These are phyloP conservation scores for Tolypocladium amazonense DNA, from an alignment of 2,329 filamentous ascomycete genomes.

Conservation along the genomic window DNA sequence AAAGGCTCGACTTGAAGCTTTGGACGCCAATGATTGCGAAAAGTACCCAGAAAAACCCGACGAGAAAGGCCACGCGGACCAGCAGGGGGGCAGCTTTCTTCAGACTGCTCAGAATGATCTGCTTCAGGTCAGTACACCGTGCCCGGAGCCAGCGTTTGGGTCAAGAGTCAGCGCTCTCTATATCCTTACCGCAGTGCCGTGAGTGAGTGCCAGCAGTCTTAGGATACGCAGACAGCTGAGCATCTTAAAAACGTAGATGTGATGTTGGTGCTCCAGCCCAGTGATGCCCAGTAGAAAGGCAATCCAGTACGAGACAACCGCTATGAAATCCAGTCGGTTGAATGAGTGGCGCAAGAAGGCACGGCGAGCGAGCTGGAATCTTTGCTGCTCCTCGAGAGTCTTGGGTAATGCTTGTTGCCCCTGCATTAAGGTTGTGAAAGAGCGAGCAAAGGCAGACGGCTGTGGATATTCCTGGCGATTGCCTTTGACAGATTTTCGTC, in stretches of 20 bases:
- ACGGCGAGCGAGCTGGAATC: constrained; percentile 75
- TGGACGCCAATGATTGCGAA: constrained; percentile 97
- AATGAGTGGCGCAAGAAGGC: constrained; percentile 93
- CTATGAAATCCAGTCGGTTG: constrained; percentile 89
- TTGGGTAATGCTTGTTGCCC: constrained; percentile 43
- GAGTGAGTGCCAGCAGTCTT: constrained; percentile 80
- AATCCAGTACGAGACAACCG: constrained; percentile 92
- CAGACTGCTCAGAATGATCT: constrained; percentile 88
- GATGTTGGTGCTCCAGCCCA: constrained; percentile 56
- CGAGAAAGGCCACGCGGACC: constrained; percentile 85
- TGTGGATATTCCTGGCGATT: constrained; percentile 33
- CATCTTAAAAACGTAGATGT: constrained; percentile 92
- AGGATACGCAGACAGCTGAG: constrained; percentile 89
- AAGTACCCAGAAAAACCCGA: constrained; percentile 94
- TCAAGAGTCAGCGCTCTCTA: neutral
- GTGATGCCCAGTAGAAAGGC: constrained; percentile 65
- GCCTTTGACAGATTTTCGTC: constrained; percentile 55
- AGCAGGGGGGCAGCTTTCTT: constrained; percentile 91
- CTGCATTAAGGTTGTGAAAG: constrained; percentile 71
- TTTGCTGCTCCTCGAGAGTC: constrained; percentile 67
- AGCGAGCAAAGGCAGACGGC: constrained; percentile 60
- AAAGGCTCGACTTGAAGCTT: constrained; percentile 80
- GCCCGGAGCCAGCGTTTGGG: neutral
- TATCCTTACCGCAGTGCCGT: constrained; percentile 70
- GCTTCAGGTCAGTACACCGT: constrained; percentile 4